Evolutionary conservation across 2,329 filamentous ascomycete species (phyloP).

Genomic region (Colletotrichum sojae): DNA sequence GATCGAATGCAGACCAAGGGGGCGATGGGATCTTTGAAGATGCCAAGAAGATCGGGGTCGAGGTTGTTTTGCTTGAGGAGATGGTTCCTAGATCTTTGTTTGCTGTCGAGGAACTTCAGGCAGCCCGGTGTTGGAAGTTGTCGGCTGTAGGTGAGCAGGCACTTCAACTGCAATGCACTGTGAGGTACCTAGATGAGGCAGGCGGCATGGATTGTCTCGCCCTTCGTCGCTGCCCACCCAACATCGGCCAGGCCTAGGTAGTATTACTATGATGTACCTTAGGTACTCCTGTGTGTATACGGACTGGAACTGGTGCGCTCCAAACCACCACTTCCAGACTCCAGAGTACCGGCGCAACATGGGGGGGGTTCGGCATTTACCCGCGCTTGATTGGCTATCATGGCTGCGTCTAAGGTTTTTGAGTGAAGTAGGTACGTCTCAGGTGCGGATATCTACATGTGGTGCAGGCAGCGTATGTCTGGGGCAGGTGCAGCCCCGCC

Average conservation of each 20-base stretch:
- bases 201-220: conserved; percentile 4
- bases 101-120: not conserved
- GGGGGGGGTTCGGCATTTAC: conserved; percentile 21
- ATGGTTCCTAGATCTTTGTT: not conserved
- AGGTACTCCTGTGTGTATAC: conserved; percentile 2
- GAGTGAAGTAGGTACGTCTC: too few relatives aligned
- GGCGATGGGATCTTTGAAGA: not conserved
- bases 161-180: not conserved
- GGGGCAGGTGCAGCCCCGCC: conserved; percentile 7
- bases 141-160: not conserved
- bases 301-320: conserved; percentile 26
- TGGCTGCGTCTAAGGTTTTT: not conserved
- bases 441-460: too few relatives aligned
- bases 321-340: too few relatives aligned
- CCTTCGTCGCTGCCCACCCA: not conserved
- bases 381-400: conserved; percentile 13
- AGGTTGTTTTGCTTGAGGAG: not conserved
- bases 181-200: conserved; percentile 3
- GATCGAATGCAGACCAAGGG: not conserved
- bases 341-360: conserved; percentile 22
- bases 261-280: not conserved
- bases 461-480: not conserved
- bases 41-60: conserved; percentile 2
- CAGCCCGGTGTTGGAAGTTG: not conserved
- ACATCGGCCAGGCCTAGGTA: too few relatives aligned